phyloP scores from a whole-genome alignment of 768 basidiomycete species.

The Termitomyces sp. region DNA sequence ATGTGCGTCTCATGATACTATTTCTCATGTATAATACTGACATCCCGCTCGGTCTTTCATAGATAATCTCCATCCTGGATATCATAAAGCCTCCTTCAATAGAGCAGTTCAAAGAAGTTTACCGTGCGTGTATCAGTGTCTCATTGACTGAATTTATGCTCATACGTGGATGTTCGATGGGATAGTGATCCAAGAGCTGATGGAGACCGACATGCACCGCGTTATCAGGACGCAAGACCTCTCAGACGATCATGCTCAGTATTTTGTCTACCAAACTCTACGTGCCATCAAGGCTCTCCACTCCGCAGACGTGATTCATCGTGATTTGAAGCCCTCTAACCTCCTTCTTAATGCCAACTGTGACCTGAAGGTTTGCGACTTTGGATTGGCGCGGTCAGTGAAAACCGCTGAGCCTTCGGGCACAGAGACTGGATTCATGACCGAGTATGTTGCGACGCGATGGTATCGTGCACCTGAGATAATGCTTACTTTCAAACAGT shows the following conservation, averaged over 20 bases:
- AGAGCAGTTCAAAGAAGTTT: slow-evolving; percentile 86
- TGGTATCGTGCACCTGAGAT: slow-evolving; percentile 99
- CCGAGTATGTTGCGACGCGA: slow-evolving; percentile 95
- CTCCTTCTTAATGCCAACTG: slow-evolving; percentile 97
- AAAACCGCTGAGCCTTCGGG: slow-evolving; percentile 82
- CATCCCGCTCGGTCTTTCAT: slow-evolving; percentile 2
- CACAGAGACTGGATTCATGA: slow-evolving; percentile 88
- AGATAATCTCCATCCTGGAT: slow-evolving; percentile 90
- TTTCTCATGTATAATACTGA: slow-evolving; percentile 2
- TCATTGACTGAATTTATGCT: neutral
- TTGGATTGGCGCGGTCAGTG: slow-evolving; percentile 89
- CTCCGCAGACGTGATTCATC: slow-evolving; percentile 93
- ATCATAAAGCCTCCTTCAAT: slow-evolving; percentile 77
- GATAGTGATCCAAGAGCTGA: slow-evolving; percentile 82
- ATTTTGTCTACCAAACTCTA: slow-evolving; percentile 91
- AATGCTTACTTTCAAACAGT: slow-evolving; percentile 99
- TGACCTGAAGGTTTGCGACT: slow-evolving; percentile 93
- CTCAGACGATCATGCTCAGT: slow-evolving; percentile 92
- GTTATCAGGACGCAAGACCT: slow-evolving; percentile 94
- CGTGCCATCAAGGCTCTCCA: slow-evolving; percentile 95
- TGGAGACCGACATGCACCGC: slow-evolving; percentile 96
- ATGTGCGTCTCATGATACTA: slow-evolving; percentile 38
- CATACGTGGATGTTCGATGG: neutral
- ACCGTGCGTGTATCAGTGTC: slow-evolving; percentile 38
- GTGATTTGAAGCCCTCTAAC: slow-evolving; percentile 97